Evolutionary conservation across 768 basidiomycete genomes (phyloP).

Genomic region (Dentipellis sp.): DNA sequence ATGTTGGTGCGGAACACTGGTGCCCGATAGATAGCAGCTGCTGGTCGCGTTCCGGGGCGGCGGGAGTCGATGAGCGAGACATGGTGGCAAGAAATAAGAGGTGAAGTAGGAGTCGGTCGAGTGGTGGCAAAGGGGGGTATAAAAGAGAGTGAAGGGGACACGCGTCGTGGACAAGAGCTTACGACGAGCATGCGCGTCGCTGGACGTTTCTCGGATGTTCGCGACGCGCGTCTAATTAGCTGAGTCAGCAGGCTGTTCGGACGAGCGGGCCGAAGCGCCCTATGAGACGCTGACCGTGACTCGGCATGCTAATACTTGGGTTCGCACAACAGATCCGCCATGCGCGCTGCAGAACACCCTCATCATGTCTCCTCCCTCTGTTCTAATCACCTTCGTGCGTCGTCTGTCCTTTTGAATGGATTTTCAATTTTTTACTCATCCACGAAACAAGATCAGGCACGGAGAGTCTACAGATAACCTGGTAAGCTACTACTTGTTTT

Average conservation of each 20-base stretch:
- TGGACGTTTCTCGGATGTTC: background rate
- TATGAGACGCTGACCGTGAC: background rate
- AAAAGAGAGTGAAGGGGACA: conserved; percentile 2
- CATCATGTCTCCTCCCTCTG: conserved; percentile 10
- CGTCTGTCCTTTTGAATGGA: background rate
- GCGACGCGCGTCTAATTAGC: conserved; percentile 1
- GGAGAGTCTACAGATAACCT: conserved; percentile 73
- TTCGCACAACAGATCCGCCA: background rate
- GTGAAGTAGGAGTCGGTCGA: background rate
- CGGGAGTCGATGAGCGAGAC: conserved; percentile 19
- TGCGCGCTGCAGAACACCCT: background rate
- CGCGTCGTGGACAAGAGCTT: conserved; percentile 15
- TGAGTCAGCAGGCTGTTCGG: conserved; percentile 1
- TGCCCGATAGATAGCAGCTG: conserved; percentile 59
- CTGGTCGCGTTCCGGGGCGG: conserved; percentile 33
- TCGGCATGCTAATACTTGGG: background rate
- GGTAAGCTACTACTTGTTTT: conserved; percentile 28
- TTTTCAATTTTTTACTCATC: background rate
- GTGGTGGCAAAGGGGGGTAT: conserved; percentile 7
- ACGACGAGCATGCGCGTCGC: background rate
- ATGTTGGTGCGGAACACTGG: conserved; percentile 60
- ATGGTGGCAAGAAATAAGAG: conserved; percentile 13
- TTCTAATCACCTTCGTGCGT: conserved; percentile 22
- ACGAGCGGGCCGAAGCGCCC: too few relatives aligned
- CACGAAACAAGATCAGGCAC: conserved; percentile 48